These are phyloP conservation scores for Syzygium malaccense DNA, from an alignment of 441 rosid genomes.

Conservation along the genomic window DNA sequence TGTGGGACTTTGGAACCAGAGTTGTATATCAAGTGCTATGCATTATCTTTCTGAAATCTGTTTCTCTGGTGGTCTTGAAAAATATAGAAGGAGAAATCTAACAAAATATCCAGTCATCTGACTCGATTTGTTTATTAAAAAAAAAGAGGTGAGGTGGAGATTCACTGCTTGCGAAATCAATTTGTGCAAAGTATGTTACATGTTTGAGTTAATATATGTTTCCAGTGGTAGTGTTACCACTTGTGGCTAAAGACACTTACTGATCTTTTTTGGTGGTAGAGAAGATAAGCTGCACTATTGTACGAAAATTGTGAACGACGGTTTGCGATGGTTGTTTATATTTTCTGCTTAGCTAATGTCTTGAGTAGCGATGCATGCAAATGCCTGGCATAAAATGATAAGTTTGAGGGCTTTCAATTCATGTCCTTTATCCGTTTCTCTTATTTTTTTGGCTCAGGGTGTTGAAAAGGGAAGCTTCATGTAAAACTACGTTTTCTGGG, in stretches of 20 bases:
- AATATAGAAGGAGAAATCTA: neutral
- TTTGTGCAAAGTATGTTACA: neutral
- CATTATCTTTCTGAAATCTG: neutral
- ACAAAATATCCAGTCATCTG: neutral
- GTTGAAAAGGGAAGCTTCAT: neutral
- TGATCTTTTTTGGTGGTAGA: neutral
- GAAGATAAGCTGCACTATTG: neutral
- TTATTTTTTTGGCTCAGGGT: neutral
- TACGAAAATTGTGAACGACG: neutral
- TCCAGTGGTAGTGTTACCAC: neutral
- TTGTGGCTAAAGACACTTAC: neutral
- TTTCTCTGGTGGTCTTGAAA: neutral
- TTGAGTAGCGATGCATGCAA: neutral
- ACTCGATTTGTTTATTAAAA: neutral
- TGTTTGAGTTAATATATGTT: neutral
- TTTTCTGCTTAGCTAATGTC: neutral
- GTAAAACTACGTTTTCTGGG: neutral
- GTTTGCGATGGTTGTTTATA: neutral
- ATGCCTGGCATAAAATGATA: neutral
- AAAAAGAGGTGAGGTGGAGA: neutral
- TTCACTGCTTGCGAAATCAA: neutral
- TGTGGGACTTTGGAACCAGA: neutral
- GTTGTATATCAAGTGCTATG: neutral
- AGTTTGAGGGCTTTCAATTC: neutral
- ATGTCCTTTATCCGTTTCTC: neutral